A percentile compares a stretch with the other conserved stretches of the same genome.
These are phyloP conservation scores for Eudorina sp. DNA, from an alignment of 139 green algal species.

Conservation along the genomic window DNA sequence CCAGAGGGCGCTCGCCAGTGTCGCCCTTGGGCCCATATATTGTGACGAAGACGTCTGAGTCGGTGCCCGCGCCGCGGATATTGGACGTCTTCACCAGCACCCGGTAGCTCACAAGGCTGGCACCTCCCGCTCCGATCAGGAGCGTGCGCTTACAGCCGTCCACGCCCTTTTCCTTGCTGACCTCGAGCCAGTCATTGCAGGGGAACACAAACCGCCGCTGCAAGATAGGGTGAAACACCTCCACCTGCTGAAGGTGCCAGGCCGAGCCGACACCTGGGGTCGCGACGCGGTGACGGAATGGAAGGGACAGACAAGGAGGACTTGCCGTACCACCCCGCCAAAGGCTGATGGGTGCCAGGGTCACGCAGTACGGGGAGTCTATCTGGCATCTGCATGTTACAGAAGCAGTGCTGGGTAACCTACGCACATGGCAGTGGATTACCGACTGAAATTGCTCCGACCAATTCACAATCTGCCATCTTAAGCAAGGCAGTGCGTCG, in stretches of 20 bases:
- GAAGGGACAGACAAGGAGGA: too few relatives aligned
- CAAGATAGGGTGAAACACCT: conserved; percentile 59
- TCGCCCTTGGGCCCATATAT: conserved; percentile 67
- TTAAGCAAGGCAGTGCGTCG: too few relatives aligned
- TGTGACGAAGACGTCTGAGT: conserved; percentile 76
- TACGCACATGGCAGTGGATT: too few relatives aligned
- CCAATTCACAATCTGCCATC: too few relatives aligned
- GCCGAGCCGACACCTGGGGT: conserved; percentile 57
- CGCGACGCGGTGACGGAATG: too few relatives aligned
- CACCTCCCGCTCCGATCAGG: conserved; percentile 35
- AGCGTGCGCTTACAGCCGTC: conserved; percentile 61
- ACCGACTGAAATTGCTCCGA: too few relatives aligned
- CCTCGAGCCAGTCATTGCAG: conserved; percentile 69
- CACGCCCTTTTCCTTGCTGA: conserved; percentile 46
- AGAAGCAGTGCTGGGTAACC: too few relatives aligned
- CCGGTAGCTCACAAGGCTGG: conserved; percentile 37
- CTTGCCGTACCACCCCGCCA: too few relatives aligned
- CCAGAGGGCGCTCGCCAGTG: conserved; percentile 61
- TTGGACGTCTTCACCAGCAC: conserved; percentile 61
- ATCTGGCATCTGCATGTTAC: too few relatives aligned
- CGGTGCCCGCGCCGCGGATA: conserved; percentile 72
- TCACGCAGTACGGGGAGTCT: too few relatives aligned
- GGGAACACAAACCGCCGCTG: conserved; percentile 61
- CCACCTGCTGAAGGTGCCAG: conserved; percentile 73
- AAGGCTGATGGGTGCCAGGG: too few relatives aligned